Evolutionary conservation across 257 asterid genomes (phyloP).

Genomic region (Jacaranda mimosifolia): DNA sequence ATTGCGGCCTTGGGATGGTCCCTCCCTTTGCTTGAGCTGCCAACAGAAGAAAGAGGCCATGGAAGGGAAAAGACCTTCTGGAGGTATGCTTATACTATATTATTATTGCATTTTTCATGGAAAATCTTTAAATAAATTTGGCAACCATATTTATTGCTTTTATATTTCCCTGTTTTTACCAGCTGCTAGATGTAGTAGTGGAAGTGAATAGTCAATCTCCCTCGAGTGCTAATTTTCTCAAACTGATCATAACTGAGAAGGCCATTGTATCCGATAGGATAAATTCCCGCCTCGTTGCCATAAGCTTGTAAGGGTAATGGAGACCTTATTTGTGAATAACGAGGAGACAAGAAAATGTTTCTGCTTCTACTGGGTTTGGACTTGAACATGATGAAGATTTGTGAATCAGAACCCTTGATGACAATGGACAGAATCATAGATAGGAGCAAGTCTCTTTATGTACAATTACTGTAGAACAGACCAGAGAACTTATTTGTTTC

Average conservation of each 20-base stretch:
- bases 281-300: constrained; percentile 26
- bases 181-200: constrained; percentile 80
- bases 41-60: constrained; percentile 96
- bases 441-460: constrained; percentile 47
- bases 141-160: constrained; percentile 27
- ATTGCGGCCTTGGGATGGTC: constrained; percentile 97
- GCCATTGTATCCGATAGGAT: constrained; percentile 42
- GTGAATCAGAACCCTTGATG: constrained; percentile 42
- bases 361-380: constrained; percentile 39
- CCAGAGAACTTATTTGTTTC: constrained; percentile 50
- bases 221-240: constrained; percentile 30
- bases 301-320: constrained; percentile 41
- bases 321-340: constrained; percentile 60
- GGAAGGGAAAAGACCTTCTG: constrained; percentile 88
- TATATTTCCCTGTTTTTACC: constrained; percentile 36
- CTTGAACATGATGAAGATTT: constrained; percentile 46
- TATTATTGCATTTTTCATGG: constrained; percentile 4
- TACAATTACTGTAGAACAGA: constrained; percentile 44
- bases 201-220: constrained; percentile 69
- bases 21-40: constrained; percentile 93
- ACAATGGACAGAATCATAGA: constrained; percentile 40
- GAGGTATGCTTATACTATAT: constrained; percentile 58
- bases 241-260: constrained; percentile 48
- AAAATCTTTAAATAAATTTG: constrained; percentile 3
- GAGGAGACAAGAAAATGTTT: constrained; percentile 42